A percentile compares a stretch with the other conserved stretches of the same genome.
Conservation (phyloP, 2,329 filamentous ascomycete species). For the Scleromitrula shiraiana region DNA sequence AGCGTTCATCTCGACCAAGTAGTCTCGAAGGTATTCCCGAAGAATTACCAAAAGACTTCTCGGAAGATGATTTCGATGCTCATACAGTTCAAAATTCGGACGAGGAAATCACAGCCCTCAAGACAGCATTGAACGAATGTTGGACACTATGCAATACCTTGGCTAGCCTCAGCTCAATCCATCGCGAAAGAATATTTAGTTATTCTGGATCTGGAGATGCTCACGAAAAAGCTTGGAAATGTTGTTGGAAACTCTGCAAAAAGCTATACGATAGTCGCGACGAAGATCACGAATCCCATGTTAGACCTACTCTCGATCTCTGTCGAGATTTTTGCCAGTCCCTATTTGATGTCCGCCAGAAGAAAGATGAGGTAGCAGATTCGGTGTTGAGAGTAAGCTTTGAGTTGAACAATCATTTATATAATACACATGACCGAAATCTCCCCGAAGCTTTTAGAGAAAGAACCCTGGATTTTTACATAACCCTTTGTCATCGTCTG, state of each 20-base stretch:
- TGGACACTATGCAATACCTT: constrained; percentile 93
- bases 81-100: constrained; percentile 39
- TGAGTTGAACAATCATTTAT: constrained; percentile 90
- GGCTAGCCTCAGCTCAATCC: constrained; percentile 74
- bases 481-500: constrained; percentile 86
- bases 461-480: constrained; percentile 86
- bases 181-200: constrained; percentile 71
- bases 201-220: constrained; percentile 65
- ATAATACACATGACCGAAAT: constrained; percentile 80
- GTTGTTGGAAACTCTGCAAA: constrained; percentile 89
- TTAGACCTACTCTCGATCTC: constrained; percentile 70
- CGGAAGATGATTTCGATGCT: constrained; percentile 40
- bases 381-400: constrained; percentile 88
- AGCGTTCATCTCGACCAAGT: constrained; percentile 44
- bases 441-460: constrained; percentile 83
- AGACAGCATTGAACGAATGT: constrained; percentile 73
- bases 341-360: constrained; percentile 76
- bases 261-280: constrained; percentile 77
- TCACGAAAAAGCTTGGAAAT: constrained; percentile 85
- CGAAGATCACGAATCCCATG: constrained; percentile 58
- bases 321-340: constrained; percentile 90
- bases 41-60: constrained; percentile 33
- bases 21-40: constrained; percentile 66
- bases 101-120: constrained; percentile 59
- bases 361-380: constrained; percentile 71